phyloP scores from a whole-genome alignment of 768 basidiomycete species.

The Trametes cubensis region DNA sequence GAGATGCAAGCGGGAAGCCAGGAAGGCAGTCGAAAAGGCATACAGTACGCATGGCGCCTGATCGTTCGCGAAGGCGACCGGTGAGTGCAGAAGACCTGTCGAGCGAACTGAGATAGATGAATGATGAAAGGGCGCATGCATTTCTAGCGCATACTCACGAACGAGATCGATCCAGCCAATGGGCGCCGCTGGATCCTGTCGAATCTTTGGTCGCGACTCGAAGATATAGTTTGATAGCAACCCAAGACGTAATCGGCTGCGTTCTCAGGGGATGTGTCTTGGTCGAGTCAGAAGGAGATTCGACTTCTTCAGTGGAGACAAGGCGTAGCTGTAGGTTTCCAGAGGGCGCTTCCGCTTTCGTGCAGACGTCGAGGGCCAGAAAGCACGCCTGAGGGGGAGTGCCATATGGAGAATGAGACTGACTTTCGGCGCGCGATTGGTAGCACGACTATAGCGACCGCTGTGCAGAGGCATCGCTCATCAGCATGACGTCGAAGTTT shows the following conservation, averaged over 20 bases:
- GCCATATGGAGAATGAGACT: not conserved
- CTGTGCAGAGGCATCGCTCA: slow-evolving; percentile 5
- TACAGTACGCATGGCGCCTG: slow-evolving; percentile 5
- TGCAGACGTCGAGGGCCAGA: too few relatives aligned
- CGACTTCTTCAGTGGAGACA: too few relatives aligned
- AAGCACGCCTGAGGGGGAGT: too few relatives aligned
- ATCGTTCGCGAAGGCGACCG: slow-evolving; percentile 10
- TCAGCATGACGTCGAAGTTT: slow-evolving; percentile 20
- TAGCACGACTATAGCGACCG: slow-evolving; percentile 2
- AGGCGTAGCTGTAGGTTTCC: too few relatives aligned
- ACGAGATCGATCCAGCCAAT: slow-evolving; percentile 13
- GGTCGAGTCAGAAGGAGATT: not conserved
- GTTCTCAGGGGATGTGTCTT: slow-evolving; percentile 6
- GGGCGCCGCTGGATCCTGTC: slow-evolving; percentile 5
- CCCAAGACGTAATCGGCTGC: slow-evolving; percentile 18
- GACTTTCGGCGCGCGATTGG: not conserved
- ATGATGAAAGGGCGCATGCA: slow-evolving; percentile 11
- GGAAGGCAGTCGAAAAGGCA: slow-evolving; percentile 7
- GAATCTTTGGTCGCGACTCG: slow-evolving; percentile 14
- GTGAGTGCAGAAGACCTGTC: slow-evolving; percentile 9
- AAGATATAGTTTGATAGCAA: slow-evolving; percentile 18
- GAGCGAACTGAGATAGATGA: slow-evolving; percentile 14
- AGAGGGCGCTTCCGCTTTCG: too few relatives aligned
- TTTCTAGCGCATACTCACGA: slow-evolving; percentile 16
- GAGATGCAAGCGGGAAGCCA: slow-evolving; percentile 11